Evolutionary conservation across 495 filamentous ascomycete genomes (phyloP).

Genomic region (Tetracladium marchalianum): DNA sequence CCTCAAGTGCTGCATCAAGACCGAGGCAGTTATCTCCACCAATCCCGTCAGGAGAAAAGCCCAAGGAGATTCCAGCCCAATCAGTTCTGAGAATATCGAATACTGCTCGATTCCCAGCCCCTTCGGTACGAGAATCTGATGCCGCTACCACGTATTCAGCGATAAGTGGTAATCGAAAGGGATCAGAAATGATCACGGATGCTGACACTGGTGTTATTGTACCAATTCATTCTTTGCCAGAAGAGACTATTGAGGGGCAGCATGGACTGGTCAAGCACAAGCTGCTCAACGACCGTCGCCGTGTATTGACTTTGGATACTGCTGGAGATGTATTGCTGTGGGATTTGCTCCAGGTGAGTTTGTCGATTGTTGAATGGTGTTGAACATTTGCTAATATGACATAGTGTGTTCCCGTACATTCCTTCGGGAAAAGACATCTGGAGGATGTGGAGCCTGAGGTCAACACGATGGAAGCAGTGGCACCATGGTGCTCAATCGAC

Average conservation of each 20-base stretch:
- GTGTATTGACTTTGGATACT: constrained; percentile 86
- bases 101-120: constrained; percentile 60
- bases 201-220: constrained; percentile 44
- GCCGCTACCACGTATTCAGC: constrained; percentile 36
- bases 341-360: constrained; percentile 73
- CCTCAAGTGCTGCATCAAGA: constrained; percentile 33
- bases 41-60: constrained; percentile 20
- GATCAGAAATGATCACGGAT: constrained; percentile 44
- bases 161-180: constrained; percentile 39
- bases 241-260: constrained; percentile 87
- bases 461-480: constrained; percentile 79
- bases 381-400: constrained; percentile 9
- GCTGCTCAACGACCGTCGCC: constrained; percentile 80
- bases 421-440: constrained; percentile 85
- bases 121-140: constrained; percentile 38
- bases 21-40: constrained; percentile 22
- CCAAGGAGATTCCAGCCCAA: constrained; percentile 63
- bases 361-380: not conserved
- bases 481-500: constrained; percentile 93
- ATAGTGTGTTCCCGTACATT: constrained; percentile 73
- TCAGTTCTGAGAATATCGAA: constrained; percentile 73
- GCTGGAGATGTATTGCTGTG: constrained; percentile 93
- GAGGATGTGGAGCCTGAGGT: constrained; percentile 85
- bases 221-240: constrained; percentile 64
- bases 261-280: constrained; percentile 91